Evolutionary conservation across 2,329 filamentous ascomycete genomes (phyloP).

Genomic region (Ciborinia camelliae): DNA sequence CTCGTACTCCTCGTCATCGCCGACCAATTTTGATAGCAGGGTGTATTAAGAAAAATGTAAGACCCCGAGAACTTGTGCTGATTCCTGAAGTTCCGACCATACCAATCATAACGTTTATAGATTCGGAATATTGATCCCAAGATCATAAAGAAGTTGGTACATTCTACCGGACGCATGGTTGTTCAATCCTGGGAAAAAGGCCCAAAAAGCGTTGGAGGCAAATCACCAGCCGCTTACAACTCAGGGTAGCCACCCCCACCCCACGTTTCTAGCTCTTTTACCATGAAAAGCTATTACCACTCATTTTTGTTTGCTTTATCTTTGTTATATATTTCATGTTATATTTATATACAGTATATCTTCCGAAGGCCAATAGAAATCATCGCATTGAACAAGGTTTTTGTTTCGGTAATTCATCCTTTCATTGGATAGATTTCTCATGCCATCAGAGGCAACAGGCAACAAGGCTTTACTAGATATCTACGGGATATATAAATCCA

Average conservation of each 20-base stretch:
- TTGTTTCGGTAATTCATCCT: background rate
- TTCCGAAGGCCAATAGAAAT: background rate
- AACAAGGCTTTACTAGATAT: background rate
- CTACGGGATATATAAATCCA: background rate
- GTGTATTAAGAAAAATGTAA: background rate
- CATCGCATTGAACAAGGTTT: background rate
- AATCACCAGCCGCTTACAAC: background rate
- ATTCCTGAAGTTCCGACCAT: background rate
- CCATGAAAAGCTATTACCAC: rapidly evolving
- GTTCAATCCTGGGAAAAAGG: background rate
- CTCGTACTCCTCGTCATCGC: background rate
- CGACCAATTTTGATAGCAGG: background rate
- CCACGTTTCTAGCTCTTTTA: too few relatives aligned
- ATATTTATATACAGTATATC: background rate
- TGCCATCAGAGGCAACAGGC: background rate
- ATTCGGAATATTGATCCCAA: background rate
- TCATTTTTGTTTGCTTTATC: background rate
- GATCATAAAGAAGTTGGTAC: background rate
- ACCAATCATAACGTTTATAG: background rate
- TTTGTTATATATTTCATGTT: background rate
- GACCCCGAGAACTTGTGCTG: background rate
- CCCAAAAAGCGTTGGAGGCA: background rate
- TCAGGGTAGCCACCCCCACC: background rate
- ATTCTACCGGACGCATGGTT: background rate
- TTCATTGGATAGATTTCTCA: background rate